phyloP scores from a whole-genome alignment of 331 rosid species.

The Malus hybrid region DNA sequence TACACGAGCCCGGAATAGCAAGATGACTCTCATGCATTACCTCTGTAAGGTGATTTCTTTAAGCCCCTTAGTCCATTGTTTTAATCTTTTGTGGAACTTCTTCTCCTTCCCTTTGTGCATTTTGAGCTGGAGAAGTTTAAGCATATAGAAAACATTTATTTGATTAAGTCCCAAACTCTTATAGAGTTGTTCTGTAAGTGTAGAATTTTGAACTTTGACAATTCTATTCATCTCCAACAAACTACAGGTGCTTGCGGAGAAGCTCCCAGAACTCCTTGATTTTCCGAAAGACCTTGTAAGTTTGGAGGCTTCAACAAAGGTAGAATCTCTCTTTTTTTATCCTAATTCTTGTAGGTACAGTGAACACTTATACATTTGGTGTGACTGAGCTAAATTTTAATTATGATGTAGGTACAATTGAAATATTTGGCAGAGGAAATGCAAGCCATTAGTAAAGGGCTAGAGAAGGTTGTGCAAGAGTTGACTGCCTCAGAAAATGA shows the following conservation, averaged over 20 bases:
- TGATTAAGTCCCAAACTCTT: not conserved
- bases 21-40: slow-evolving; percentile 99
- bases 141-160: not conserved
- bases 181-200: not conserved
- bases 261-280: slow-evolving; percentile 85
- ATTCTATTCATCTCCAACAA: slow-evolving; percentile 7
- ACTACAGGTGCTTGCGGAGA: slow-evolving; percentile 77
- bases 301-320: slow-evolving; percentile 88
- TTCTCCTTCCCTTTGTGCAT: not conserved
- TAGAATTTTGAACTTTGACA: not conserved
- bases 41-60: slow-evolving; percentile 82
- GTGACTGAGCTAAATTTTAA: slow-evolving; percentile 11
- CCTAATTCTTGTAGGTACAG: not conserved
- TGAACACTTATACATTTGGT: slow-evolving; percentile 6
- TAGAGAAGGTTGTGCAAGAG: slow-evolving; percentile 94
- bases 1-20: slow-evolving; percentile 81
- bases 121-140: not conserved
- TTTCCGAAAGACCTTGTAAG: slow-evolving; percentile 59
- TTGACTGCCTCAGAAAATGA: slow-evolving; percentile 83
- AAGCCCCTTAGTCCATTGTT: not conserved
- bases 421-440: slow-evolving; percentile 98
- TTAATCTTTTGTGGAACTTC: not conserved
- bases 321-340: slow-evolving; percentile 9
- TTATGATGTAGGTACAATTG: slow-evolving; percentile 70
- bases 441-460: slow-evolving; percentile 96